Percentiles rank a stretch among this genome's conserved stretches.
phyloP scores from a whole-genome alignment of 129 eudicot species.

The Scalesia atractyloides region DNA sequence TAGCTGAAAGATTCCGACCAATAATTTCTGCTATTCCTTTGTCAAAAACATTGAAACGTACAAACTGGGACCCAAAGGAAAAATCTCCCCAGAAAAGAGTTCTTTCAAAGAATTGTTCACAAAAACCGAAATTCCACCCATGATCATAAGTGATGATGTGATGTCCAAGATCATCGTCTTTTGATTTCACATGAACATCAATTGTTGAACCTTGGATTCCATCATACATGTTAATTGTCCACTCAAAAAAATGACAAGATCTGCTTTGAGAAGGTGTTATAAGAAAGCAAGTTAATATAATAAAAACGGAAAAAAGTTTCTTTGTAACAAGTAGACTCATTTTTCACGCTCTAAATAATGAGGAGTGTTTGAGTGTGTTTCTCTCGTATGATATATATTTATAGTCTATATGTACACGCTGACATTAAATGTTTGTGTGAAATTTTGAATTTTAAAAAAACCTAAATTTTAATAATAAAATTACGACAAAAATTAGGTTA shows the following conservation, averaged over 20 bases:
- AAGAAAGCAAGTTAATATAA: neutral
- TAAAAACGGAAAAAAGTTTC: neutral
- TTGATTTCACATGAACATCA: neutral
- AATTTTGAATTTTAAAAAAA: no score
- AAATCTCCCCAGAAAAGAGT: slow-evolving; percentile 17
- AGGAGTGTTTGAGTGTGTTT: slow-evolving; percentile 1
- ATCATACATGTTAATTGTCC: slow-evolving; percentile 6
- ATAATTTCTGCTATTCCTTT: neutral
- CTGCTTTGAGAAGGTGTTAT: slow-evolving; percentile 5
- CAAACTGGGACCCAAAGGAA: neutral
- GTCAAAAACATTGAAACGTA: slow-evolving; percentile 1
- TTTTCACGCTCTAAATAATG: neutral
- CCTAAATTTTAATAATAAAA: no score
- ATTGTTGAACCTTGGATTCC: slow-evolving; percentile 18
- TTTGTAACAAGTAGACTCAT: neutral
- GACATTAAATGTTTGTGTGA: neutral
- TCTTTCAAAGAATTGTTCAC: neutral
- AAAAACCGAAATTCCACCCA: neutral
- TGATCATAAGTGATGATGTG: neutral
- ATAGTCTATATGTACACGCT: neutral
- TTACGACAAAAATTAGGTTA: no score
- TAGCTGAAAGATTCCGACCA: no score
- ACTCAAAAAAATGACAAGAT: neutral
- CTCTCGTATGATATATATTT: neutral
- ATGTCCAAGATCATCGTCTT: slow-evolving; percentile 13